Evolutionary conservation across 2,329 filamentous ascomycete genomes (phyloP).

Genomic region (Microthyrium microscopicum): DNA sequence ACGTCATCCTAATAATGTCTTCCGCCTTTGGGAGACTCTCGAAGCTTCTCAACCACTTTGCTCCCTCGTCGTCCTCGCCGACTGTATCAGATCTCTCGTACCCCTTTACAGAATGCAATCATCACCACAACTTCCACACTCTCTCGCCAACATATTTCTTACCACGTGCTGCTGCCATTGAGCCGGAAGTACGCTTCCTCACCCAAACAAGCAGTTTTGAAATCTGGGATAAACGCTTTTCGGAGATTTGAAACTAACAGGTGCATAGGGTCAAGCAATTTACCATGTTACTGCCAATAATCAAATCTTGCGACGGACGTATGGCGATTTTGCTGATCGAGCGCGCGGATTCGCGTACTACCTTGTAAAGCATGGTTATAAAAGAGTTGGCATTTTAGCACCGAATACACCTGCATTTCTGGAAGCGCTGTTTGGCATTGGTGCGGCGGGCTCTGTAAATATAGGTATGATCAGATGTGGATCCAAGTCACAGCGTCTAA

Average conservation of each 20-base stretch:
- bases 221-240: not conserved
- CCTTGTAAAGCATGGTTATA: slow-evolving; percentile 54
- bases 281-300: slow-evolving; percentile 71
- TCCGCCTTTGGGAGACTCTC: slow-evolving; percentile 3
- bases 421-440: slow-evolving; percentile 72
- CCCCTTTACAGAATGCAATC: slow-evolving; percentile 34
- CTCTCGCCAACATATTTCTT: slow-evolving; percentile 80
- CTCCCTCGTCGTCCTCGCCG: slow-evolving; percentile 17
- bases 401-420: slow-evolving; percentile 93
- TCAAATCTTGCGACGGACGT: slow-evolving; percentile 56
- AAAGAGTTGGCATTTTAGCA: slow-evolving; percentile 67
- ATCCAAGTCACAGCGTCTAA: slow-evolving; percentile 20
- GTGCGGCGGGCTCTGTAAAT: slow-evolving; percentile 56
- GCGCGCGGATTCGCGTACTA: slow-evolving; percentile 81
- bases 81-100: slow-evolving; percentile 20
- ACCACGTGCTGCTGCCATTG: slow-evolving; percentile 70
- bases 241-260: no score
- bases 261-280: slow-evolving; percentile 53
- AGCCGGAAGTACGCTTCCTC: slow-evolving; percentile 46
- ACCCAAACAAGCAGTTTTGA: not conserved
- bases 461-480: slow-evolving; percentile 32
- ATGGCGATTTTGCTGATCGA: slow-evolving; percentile 69
- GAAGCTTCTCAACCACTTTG: slow-evolving; percentile 27
- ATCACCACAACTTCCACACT: slow-evolving; percentile 49
- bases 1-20: slow-evolving; percentile 2